Evolutionary conservation across 1,284 basidiomycete species (phyloP), one percentile per base, ranked within the genome.

Genomic region (Chalciporus piperatoides): DNA sequence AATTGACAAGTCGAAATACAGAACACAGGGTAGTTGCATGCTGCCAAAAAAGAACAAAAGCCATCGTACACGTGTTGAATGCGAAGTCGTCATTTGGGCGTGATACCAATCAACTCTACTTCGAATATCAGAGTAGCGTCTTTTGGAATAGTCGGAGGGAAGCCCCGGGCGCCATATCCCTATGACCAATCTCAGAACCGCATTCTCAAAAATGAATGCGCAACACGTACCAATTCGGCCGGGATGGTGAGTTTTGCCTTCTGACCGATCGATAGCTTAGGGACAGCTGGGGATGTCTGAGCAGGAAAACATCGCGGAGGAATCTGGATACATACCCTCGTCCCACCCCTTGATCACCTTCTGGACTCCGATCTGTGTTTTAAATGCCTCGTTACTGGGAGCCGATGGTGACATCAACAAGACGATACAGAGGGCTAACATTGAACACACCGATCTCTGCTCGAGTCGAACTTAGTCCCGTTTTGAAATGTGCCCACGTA

Each of bases 301-400:
- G 33, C 14, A 10, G 55, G 30, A 54, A 23, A 41, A 53, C 48
- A 40, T 23, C 7, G 6, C 25, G 10, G 14, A 11, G 30, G 30
- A 45, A 47, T 15, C 33, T n/a, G 28, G 38, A 12, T 24, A 71
- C 76, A 65, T 62, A 89, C 91, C 90, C 71, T 93, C 90, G 64
- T 95, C 91, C 92, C 92, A 95, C 37, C 91, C 92, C 67, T 78
- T 85, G 72, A 93, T 93, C 48, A 93, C 90, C 67, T 83, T 83
- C 32, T 86, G 86, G 40, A 84, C 75, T 48, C 89, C 90, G 58
- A 95, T 93, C 62, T 78, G 65, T 19, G 88, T 91, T 61, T 74
- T 66, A 69, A 94, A 94, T 2, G 90, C 82, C 0, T 9, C 8
- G 0, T 71, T 69, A 44, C 86, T 87, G 33, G 40, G n/a, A 32